Conservation (phyloP, 768 basidiomycete species). For the Terana coerulea region DNA sequence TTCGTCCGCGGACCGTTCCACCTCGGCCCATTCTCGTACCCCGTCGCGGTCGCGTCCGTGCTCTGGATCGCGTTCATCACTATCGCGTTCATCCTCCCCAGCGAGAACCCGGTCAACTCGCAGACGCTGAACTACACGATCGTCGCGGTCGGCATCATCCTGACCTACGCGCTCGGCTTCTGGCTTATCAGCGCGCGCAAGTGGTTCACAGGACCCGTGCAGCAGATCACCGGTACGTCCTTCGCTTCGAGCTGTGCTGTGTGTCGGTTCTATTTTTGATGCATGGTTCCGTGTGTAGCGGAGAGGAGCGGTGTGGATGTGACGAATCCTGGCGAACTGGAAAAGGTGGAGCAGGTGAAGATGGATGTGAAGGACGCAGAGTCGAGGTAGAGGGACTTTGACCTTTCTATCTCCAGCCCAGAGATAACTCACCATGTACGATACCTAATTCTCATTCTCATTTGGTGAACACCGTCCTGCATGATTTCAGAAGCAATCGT, state of each 20-base stretch:
- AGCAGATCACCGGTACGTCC: conserved; percentile 54
- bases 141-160: conserved; percentile 73
- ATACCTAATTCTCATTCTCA: too few relatives aligned
- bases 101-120: conserved; percentile 63
- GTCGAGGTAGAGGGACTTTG: too few relatives aligned
- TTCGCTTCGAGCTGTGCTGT: background rate
- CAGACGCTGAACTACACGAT: conserved; percentile 74
- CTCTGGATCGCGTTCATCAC: conserved; percentile 71
- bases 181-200: conserved; percentile 70
- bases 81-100: conserved; percentile 70
- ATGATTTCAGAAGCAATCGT: too few relatives aligned
- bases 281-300: too few relatives aligned
- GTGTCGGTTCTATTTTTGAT: conserved; percentile 3
- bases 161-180: conserved; percentile 59
- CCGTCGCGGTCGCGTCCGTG: conserved; percentile 53
- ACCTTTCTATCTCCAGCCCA: too few relatives aligned
- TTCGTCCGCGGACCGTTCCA: conserved; percentile 73
- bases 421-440: too few relatives aligned
- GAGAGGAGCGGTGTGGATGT: conserved; percentile 49
- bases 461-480: too few relatives aligned
- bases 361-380: background rate
- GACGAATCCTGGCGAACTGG: conserved; percentile 33
- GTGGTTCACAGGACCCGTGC: conserved; percentile 70
- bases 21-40: conserved; percentile 59
- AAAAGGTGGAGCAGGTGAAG: conserved; percentile 5